Conservation (phyloP, 345 rosid species). For the Erysimum cheiranthoides region DNA sequence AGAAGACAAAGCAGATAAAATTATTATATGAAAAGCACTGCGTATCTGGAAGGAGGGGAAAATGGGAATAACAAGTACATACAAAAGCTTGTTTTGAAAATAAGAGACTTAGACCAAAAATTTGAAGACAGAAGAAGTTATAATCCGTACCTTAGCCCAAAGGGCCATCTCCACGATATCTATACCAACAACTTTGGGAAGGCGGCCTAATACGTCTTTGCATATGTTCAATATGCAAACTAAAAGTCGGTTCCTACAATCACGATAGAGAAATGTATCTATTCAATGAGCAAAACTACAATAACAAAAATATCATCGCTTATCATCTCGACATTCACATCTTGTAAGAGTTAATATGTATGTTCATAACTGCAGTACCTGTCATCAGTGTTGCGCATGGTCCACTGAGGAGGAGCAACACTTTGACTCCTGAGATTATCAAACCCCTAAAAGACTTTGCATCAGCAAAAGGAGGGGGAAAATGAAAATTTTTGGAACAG, state of each 20-base stretch:
- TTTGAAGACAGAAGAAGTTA: conserved; percentile 38
- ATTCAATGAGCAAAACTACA: conserved; percentile 10
- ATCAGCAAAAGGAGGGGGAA: conserved; percentile 42
- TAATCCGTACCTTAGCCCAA: conserved; percentile 88
- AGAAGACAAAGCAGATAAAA: conserved; percentile 8
- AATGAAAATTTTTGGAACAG: conserved; percentile 1
- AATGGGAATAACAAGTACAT: conserved; percentile 26
- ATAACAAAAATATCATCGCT: conserved; percentile 1
- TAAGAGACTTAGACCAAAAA: conserved; percentile 19
- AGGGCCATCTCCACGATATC: conserved; percentile 97
- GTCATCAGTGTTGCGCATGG: conserved; percentile 97
- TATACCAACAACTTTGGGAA: conserved; percentile 89
- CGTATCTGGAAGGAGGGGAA: conserved; percentile 5
- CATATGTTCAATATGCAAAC: conserved; percentile 74
- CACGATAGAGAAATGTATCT: conserved; percentile 22
- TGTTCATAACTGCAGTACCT: conserved; percentile 54
- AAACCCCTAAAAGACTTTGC: conserved; percentile 73
- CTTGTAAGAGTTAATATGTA: conserved; percentile 9
- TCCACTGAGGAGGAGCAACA: conserved; percentile 99
- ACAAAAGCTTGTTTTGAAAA: conserved; percentile 5
- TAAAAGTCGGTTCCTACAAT: conserved; percentile 74
- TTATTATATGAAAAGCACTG: conserved; percentile 9
- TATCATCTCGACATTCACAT: conserved; percentile 3
- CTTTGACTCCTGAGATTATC: conserved; percentile 98
- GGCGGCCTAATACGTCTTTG: conserved; percentile 76